phyloP scores from a whole-genome alignment of 192 early-diverging fungal species.

The Backusella psychrophila region DNA sequence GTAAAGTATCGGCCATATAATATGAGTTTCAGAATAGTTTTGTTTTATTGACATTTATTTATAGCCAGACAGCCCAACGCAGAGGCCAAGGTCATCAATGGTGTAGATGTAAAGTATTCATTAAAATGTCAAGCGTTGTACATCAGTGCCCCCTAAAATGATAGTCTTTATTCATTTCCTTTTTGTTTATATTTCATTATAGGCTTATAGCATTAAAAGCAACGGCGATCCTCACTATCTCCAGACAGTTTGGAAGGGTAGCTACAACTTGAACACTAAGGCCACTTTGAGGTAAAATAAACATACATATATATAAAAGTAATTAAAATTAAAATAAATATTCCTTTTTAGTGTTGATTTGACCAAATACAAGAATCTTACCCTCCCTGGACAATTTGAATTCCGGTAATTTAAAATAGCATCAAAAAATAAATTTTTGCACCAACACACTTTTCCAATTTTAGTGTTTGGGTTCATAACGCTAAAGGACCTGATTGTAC shows the following conservation, averaged over 20 bases:
- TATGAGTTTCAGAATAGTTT: background rate
- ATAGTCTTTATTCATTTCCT: background rate
- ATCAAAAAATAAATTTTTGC: background rate
- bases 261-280: slow-evolving; percentile 24
- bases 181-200: slow-evolving; percentile 2
- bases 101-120: slow-evolving; percentile 28
- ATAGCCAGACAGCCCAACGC: slow-evolving; percentile 30
- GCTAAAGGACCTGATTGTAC: slow-evolving; percentile 32
- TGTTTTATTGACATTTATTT: background rate
- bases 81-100: slow-evolving; percentile 29
- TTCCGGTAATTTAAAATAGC: slow-evolving; percentile 25
- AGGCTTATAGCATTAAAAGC: slow-evolving; percentile 27
- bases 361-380: slow-evolving; percentile 29
- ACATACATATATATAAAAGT: background rate
- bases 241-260: slow-evolving; percentile 32
- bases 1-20: slow-evolving; percentile 17
- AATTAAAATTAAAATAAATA: background rate
- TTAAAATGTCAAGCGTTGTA: background rate
- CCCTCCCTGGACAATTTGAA: slow-evolving; percentile 35
- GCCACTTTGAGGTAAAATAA: slow-evolving; percentile 32
- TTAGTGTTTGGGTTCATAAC: slow-evolving; percentile 32
- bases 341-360: slow-evolving; percentile 25
- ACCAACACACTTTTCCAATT: background rate
- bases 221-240: slow-evolving; percentile 27
- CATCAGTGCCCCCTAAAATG: background rate